Base-by-base conservation (phyloP, 2,329 filamentous ascomycete genomes). In the Colletotrichum musae region DNA sequence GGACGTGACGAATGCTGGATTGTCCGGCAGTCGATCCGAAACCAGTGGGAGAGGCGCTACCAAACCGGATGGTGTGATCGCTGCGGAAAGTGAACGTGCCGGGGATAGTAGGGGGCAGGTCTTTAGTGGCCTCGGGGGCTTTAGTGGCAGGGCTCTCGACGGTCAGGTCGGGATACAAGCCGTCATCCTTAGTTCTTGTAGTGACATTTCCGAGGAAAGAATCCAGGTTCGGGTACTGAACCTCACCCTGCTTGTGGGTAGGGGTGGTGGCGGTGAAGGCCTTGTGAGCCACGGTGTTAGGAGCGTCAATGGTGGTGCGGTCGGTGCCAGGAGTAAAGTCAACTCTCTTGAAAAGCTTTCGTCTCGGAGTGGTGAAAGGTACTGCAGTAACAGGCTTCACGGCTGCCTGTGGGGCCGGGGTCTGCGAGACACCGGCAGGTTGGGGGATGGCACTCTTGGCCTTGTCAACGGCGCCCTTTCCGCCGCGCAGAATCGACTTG, bases 301-400 rank as follows among this genome's bases (percentile, higher is more conserved):
- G 84, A 0, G 76, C 72, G 57, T 82, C 73, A 0, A 80, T 77
- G 9, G 82, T 36, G 6, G 32, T 79, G 18, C 82, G 81, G 71
- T 93, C 87, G 43, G 91, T 91, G 70, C 89, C 90, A 0, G 91
- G 91, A 0, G 92, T 94, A 75, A 97, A 97, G 58, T 93, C 91
- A 43, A 97, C 93, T 64, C 89, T 91, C 82, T 97, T 97, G 18
- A 81, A 78, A 45, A 84, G 77, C 79, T 90, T 93, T 26, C 90
- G 87, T 39, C 91, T 90, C 7, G 92, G 92, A 1, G 92, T 94
- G 5, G 89, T 90, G 63, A 89, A 81, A 6, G 87, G 85, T 18
- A 85, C 77, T 3, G 83, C 77, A 59, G 86, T 86, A 39, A 90
- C 77, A 24, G 85, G 81, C 73, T 88, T 89, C 39, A 89, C 84